Base-by-base conservation (phyloP, 2,329 filamentous ascomycete genomes). In the Xylariaceae sp. region DNA sequence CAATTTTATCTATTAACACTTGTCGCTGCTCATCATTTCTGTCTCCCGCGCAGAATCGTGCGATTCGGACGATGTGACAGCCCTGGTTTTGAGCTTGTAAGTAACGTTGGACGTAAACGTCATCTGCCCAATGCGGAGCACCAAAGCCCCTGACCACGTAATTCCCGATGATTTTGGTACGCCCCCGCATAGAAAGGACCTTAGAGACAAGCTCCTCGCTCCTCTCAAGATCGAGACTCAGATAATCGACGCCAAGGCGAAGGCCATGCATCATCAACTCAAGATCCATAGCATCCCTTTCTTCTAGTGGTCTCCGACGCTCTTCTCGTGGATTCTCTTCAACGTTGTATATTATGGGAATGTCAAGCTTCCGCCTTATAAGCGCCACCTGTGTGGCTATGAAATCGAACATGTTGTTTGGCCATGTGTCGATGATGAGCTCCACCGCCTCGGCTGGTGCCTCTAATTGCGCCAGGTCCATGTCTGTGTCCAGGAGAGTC, bases 211-310 rank as follows among this genome's bases (percentile, higher is more conserved):
- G 63, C 0, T 71, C 69, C 40, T 82, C 75, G 32, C 75, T 78
- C 29, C 84, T 76, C 27, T 82, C 79, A 13, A 90, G 70, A 64
- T 89, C 85, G 4, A 89, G 71, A 27, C 82, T 84, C 45, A 85
- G 64, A 60, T 84, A 89, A 47, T 88, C 86, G 2, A 87, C 84
- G 1, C 81, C 84, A 37, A 89, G 76, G 11, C 86, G 81, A 18
- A 89, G 71, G 4, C 85, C 86, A 57, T 88, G 83, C 33, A 82
- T 77, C 18, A 88, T 74, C 23, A 88, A 71, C 49, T 81, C 76
- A 11, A 83, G 69, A 62, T 88, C 87, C 46, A 75, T 67, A 6
- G 67, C 44, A 47, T 75, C 67, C 50, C 68, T 73, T 55, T 77
- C 75, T 10, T 73, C 71, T 3, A 64, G 59, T 2, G 70, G 33